These are phyloP conservation scores for Fusarium xyrophilum DNA, from an alignment of 2,329 filamentous ascomycete species.

Conservation along the genomic window DNA sequence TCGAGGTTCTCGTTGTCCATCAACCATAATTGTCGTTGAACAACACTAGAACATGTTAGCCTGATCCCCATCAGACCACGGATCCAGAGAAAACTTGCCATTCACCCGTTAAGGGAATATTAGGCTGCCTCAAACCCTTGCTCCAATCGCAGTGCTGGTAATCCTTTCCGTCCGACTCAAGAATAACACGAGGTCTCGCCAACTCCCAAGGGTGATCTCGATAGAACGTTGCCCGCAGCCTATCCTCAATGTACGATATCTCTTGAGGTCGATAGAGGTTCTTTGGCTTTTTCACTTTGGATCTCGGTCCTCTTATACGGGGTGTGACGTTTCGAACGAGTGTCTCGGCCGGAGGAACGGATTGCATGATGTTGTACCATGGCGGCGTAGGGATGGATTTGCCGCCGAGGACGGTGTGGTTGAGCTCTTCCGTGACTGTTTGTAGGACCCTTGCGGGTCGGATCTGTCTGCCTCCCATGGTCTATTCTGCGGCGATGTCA, in stretches of 20 bases:
- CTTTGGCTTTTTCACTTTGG: conserved; percentile 59
- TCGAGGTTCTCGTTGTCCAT: conserved; percentile 70
- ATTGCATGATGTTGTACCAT: conserved; percentile 61
- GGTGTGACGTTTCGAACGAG: conserved; percentile 61
- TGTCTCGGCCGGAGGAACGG: conserved; percentile 65
- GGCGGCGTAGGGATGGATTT: conserved; percentile 48
- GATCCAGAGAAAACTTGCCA: conserved; percentile 18
- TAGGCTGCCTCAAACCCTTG: conserved; percentile 72
- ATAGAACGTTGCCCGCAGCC: conserved; percentile 82
- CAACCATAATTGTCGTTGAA: conserved; percentile 89
- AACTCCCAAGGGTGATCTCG: conserved; percentile 97
- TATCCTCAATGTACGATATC: conserved; percentile 84
- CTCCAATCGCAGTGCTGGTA: conserved; percentile 80
- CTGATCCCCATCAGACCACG: not conserved
- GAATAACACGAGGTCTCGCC: conserved; percentile 81
- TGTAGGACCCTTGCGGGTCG: conserved; percentile 57
- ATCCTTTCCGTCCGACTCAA: conserved; percentile 88
- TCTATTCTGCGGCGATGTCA: conserved; percentile 23
- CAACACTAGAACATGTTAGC: conserved; percentile 67
- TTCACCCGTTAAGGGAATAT: conserved; percentile 77
- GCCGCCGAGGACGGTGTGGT: conserved; percentile 49
- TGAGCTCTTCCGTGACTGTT: conserved; percentile 53
- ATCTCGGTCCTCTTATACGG: conserved; percentile 51
- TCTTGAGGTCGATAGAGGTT: conserved; percentile 80
- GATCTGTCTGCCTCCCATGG: conserved; percentile 55